Conservation (phyloP, 2,329 filamentous ascomycete genomes). For the Phaeosphaeriaceae sp. region DNA sequence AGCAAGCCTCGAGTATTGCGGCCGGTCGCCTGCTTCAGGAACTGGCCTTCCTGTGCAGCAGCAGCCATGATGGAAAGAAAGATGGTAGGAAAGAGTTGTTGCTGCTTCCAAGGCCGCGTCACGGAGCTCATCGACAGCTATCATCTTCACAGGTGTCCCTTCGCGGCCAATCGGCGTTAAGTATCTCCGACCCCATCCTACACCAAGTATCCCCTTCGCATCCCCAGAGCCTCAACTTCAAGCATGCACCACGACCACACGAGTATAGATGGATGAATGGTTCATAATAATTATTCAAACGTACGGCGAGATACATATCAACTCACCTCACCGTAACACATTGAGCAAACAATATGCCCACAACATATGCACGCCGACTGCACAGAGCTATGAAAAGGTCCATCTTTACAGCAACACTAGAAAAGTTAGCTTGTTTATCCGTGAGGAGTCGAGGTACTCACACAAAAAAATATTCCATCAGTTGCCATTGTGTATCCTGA, state of each 20-base stretch:
- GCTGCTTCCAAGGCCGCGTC: slow-evolving; percentile 43
- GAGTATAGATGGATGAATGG: too few relatives aligned
- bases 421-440: slow-evolving; percentile 1
- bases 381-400: neutral
- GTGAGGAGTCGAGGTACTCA: neutral
- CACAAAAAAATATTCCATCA: slow-evolving; percentile 8
- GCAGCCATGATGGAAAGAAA: slow-evolving; percentile 46
- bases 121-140: slow-evolving; percentile 39
- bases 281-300: too few relatives aligned
- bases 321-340: too few relatives aligned
- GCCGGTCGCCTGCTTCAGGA: slow-evolving; percentile 79
- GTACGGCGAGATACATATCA: too few relatives aligned
- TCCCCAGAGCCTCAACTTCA: neutral
- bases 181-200: slow-evolving; percentile 22
- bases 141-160: slow-evolving; percentile 33
- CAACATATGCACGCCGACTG: slow-evolving; percentile 12
- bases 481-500: neutral
- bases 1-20: slow-evolving; percentile 84
- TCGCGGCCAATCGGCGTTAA: slow-evolving; percentile 26
- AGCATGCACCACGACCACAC: neutral
- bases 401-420: slow-evolving; percentile 10
- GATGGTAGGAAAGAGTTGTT: slow-evolving; percentile 30
- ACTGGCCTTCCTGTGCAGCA: slow-evolving; percentile 49
- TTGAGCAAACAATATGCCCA: slow-evolving; percentile 7
- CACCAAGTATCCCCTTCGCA: neutral